Conservation (phyloP, 495 filamentous ascomycete species). For the Penicillium cosmopolitanum region DNA sequence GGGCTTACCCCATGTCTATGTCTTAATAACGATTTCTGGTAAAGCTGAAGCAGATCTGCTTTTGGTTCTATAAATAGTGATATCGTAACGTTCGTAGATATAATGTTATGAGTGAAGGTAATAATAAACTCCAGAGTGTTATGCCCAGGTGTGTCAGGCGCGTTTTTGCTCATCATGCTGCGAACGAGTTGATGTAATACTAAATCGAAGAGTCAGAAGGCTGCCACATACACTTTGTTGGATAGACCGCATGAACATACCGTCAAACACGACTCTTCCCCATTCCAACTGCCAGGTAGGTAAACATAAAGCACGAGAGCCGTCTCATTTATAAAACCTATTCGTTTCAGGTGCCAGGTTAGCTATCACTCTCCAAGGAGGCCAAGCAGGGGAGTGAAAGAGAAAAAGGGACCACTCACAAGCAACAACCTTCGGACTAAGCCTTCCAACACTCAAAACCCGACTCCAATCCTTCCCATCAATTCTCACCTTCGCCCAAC, state of each 20-base stretch:
- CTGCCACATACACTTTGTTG: too few species aligned
- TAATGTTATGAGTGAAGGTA: not conserved
- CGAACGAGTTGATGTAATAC: constrained; percentile 65
- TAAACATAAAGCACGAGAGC: constrained; percentile 94
- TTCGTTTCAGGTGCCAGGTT: constrained; percentile 2
- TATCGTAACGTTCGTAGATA: constrained; percentile 3
- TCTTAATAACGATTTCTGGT: constrained; percentile 32
- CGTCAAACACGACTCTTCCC: constrained; percentile 79
- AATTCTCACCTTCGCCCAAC: constrained; percentile 84
- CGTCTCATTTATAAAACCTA: constrained; percentile 72
- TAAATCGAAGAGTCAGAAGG: constrained; percentile 25
- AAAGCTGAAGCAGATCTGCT: constrained; percentile 10
- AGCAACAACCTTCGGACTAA: constrained; percentile 90
- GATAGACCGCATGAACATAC: constrained; percentile 45
- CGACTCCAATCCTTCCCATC: constrained; percentile 91
- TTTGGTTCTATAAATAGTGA: not conserved
- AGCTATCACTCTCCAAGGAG: not conserved
- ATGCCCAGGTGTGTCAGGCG: too few species aligned
- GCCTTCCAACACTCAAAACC: constrained; percentile 83
- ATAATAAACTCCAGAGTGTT: too few species aligned
- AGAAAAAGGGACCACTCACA: constrained; percentile 53
- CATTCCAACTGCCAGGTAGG: constrained; percentile 69
- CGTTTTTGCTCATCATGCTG: constrained; percentile 30
- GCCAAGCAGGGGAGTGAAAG: not conserved
- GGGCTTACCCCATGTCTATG: constrained; percentile 17